Base-by-base conservation (phyloP, 805 yeast species). In the Geotrichum ghanense region DNA sequence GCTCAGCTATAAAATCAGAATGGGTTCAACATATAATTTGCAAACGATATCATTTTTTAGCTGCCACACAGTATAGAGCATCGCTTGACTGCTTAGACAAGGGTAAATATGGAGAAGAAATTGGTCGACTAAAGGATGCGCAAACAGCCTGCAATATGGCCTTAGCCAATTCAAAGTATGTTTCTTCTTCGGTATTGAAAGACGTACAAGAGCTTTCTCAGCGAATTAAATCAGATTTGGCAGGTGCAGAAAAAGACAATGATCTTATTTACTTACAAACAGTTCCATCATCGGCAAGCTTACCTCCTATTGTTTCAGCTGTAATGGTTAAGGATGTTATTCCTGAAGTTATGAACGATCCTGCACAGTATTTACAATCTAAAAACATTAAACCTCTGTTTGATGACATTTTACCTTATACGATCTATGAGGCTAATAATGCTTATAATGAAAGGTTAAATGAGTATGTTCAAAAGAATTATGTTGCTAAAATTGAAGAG, bases 261-360 rank as follows among this genome's bases (percentile, higher is more conserved):
- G 89, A 87, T 56, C 67, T 87, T 54, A 79, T 89, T 3, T 85
- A 86, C 60, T 63, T 84, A 35, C 80, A 83, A 48, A 64, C 68
- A 1, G 78, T 86, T 0, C 94, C 95, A 0, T 24, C 53, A 5
- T 48, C 57, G 0, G 65, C 69, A 1, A 25, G 52, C 1, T 53
- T 78, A 1, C 67, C 75, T 0, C 55, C 67, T 0, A 66, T 79
- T 22, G 7, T 22, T 2, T 20, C 25, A 7, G 45, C 47, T 27
- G 40, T 73, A 3, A 76, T 83, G 71, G 86, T 81, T 1, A 74
- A 75, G 45, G 65, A 76, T 0, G 51, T 64, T 37, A 65, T 64
- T 2, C 63, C 75, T 0, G 59, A 56, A 2, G 69, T 67, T 3
- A 57, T 76, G 1, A 50, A 54, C 2, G 55, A 53, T 0, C 69